Evolutionary conservation across 192 early-diverging fungal species (phyloP).

Genomic region (Pilobolus umbonatus): DNA sequence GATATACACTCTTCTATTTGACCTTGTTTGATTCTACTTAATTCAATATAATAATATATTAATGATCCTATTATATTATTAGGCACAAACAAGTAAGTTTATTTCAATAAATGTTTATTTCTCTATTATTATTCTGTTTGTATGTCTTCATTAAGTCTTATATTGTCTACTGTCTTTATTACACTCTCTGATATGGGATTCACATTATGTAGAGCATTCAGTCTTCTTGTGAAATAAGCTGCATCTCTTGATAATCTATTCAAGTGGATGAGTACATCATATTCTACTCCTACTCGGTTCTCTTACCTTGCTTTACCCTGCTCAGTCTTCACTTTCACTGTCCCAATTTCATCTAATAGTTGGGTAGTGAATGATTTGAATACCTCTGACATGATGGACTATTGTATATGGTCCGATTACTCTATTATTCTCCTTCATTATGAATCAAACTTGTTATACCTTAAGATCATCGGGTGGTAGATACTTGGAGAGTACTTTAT

Average conservation of each 20-base stretch:
- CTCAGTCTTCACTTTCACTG: conserved; percentile 41
- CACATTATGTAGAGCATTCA: conserved; percentile 63
- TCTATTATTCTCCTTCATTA: background rate
- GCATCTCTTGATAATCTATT: conserved; percentile 67
- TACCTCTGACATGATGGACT: conserved; percentile 74
- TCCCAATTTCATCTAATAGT: conserved; percentile 67
- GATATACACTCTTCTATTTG: background rate
- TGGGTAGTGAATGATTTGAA: conserved; percentile 71
- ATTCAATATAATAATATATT: background rate
- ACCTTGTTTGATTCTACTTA: background rate
- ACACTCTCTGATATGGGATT: conserved; percentile 76
- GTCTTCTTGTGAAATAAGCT: conserved; percentile 61
- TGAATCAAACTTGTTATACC: conserved; percentile 35
- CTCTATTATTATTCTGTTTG: too few species aligned
- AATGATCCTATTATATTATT: too few species aligned
- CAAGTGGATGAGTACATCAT: background rate
- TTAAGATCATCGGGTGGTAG: conserved; percentile 67
- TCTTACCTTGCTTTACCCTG: conserved; percentile 72
- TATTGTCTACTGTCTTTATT: conserved; percentile 33
- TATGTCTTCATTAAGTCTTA: conserved; percentile 1
- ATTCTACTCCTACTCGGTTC: conserved; percentile 36
- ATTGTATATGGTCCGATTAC: conserved; percentile 4
- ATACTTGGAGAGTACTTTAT: conserved; percentile 88
- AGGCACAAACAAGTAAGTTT: too few species aligned
- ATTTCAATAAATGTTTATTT: too few species aligned